Evolutionary conservation across 768 basidiomycete species (phyloP), one percentile per base, ranked within the genome.

Genomic region (Hygrophorus pudorinus): DNA sequence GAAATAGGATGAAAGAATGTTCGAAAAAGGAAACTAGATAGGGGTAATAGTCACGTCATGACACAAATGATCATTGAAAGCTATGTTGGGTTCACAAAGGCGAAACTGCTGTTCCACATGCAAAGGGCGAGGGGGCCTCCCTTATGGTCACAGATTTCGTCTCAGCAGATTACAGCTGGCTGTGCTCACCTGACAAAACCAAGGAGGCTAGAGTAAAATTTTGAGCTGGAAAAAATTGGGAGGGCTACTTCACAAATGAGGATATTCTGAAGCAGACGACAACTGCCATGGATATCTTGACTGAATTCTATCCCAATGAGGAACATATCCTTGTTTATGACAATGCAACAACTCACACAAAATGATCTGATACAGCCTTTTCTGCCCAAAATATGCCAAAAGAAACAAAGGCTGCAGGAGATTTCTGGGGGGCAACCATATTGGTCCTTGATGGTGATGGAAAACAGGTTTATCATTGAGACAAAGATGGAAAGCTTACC

Each of bases 301-400:
- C 42, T 4, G 14, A 44, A 21, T 2, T 56, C 38, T 58, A 49
- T 34, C 53, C 53, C 3, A 40, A 59, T 31, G 51, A 57, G 2
- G 47, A 56, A 5, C 57, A 60, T 45, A 27, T 56, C 20, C 44
- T 61, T 16, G 42, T 56, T 18, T 64, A 55, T 48, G 56, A 63
- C 32, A 64, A 64, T 45, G 58, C 53, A 0, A 53, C 56, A 3
- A 61, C 52, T 38, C 62, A 63, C 40, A 16, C 29, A 2, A 62
- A 64, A 46, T 46, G 46, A 4, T 46, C 56, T 7, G 48, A 50
- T 2, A 48, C 51, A 46, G 47, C 56, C 8, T 51, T 62, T 21
- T 62, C 58, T 37, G 58, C 63, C 5, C 12, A 12, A n/a, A 48
- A 58, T 27, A 64, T n/a, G n/a, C n/a, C n/a, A n/a, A n/a, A n/a